Conservation (phyloP, 225 moss, liverwort and hornwort genomes). For the Pseudisothecium myosuroides region DNA sequence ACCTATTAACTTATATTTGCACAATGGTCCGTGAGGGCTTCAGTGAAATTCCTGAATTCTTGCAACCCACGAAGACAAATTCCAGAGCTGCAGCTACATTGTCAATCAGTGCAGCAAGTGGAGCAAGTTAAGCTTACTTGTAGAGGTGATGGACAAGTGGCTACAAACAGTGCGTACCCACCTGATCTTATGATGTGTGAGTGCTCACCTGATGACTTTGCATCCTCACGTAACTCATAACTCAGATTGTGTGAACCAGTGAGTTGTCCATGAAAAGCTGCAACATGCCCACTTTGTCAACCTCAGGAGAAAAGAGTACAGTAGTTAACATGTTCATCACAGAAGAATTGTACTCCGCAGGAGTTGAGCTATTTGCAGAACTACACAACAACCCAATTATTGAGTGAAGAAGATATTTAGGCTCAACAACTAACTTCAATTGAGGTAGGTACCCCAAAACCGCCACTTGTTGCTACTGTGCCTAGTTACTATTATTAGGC, state of each 20-base stretch:
- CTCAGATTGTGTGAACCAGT: background rate
- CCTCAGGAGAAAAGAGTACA: background rate
- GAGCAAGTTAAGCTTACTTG: too few species aligned
- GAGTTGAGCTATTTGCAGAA: background rate
- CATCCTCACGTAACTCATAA: background rate
- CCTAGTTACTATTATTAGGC: too few species aligned
- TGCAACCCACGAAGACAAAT: rapidly evolving
- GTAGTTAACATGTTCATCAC: background rate
- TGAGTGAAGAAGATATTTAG: background rate
- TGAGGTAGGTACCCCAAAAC: background rate
- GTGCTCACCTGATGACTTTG: background rate
- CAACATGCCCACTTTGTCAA: background rate
- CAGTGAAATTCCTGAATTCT: background rate
- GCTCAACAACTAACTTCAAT: background rate
- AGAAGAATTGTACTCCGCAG: background rate
- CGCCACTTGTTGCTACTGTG: too few species aligned
- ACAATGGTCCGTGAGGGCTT: background rate
- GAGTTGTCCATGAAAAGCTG: background rate
- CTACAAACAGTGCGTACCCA: background rate
- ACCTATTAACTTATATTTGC: too few species aligned
- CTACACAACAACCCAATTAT: too few species aligned
- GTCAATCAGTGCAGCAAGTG: background rate
- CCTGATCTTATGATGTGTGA: rapidly evolving
- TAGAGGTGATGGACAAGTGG: background rate
- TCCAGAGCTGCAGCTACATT: background rate